phyloP scores from a whole-genome alignment of 202 grass and related monocot genomes.

The Panicum hallii region DNA sequence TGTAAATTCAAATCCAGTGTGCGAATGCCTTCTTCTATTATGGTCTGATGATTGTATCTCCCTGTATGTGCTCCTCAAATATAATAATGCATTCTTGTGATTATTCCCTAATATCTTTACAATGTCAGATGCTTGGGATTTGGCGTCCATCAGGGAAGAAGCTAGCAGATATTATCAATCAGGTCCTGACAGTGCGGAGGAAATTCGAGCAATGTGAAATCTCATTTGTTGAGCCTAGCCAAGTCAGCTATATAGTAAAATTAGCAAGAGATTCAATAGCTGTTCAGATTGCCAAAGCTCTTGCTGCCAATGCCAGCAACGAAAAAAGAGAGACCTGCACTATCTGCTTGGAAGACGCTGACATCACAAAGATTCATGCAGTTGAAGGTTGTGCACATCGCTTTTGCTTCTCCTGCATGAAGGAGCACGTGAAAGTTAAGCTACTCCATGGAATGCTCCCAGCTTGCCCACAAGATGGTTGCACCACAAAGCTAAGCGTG shows the following conservation, averaged over 20 bases:
- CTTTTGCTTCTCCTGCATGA: slow-evolving; percentile 27
- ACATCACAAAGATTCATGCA: background rate
- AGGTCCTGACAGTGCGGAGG: background rate
- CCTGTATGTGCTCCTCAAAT: background rate
- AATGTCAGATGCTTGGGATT: background rate
- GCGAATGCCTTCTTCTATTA: background rate
- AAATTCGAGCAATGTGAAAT: background rate
- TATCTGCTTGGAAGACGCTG: background rate
- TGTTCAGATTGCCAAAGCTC: slow-evolving; percentile 4
- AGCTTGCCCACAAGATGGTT: slow-evolving; percentile 57
- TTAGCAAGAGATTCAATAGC: background rate
- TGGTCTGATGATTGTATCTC: background rate
- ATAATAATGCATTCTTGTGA: background rate
- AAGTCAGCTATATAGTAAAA: background rate
- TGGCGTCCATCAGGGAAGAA: background rate
- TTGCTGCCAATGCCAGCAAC: background rate
- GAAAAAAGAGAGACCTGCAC: background rate
- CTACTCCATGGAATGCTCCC: slow-evolving; percentile 7
- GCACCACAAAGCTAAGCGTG: slow-evolving; percentile 49
- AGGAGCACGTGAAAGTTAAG: slow-evolving; percentile 17
- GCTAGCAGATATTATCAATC: background rate
- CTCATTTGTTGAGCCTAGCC: background rate
- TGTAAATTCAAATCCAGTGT: background rate
- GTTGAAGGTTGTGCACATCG: slow-evolving; percentile 27
- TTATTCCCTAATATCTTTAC: background rate